These are phyloP conservation scores for Suhomyces sp. DNA, from an alignment of 805 yeast species.

Conservation along the genomic window DNA sequence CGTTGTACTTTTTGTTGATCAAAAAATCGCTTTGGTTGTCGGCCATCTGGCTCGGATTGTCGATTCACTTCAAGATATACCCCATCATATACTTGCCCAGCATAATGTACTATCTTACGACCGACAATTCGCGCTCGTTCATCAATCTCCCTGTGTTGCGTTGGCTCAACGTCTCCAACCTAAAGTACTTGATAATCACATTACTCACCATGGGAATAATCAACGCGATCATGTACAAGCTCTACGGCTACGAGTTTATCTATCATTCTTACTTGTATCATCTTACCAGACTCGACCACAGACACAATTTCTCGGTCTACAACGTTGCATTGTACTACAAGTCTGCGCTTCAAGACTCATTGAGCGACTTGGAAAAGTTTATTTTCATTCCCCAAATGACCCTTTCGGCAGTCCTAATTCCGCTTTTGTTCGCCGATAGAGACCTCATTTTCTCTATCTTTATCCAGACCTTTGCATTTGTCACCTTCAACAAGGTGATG, in stretches of 20 bases:
- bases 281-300: constrained; percentile 78
- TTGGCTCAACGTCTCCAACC: constrained; percentile 39
- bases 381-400: constrained; percentile 85
- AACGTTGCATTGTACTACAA: constrained; percentile 67
- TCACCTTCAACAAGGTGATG: constrained; percentile 54
- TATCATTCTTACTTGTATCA: constrained; percentile 82
- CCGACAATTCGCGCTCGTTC: constrained; percentile 18
- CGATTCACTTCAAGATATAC: constrained; percentile 88
- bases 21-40: constrained; percentile 24
- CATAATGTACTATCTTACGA: constrained; percentile 45
- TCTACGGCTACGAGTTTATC: constrained; percentile 74
- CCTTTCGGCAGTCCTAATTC: constrained; percentile 57
- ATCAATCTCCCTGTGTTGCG: constrained; percentile 25
- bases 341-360: constrained; percentile 33
- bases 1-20: constrained; percentile 48
- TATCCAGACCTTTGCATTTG: constrained; percentile 44
- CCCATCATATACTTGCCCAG: constrained; percentile 88
- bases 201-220: constrained; percentile 43
- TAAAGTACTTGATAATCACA: constrained; percentile 31
- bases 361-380: constrained; percentile 42
- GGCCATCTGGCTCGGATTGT: constrained; percentile 60
- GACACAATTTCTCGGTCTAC: constrained; percentile 92
- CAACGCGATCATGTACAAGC: constrained; percentile 58
- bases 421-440: constrained; percentile 38
- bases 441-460: constrained; percentile 35